Percentiles rank a stretch among this genome's conserved stretches.
These are phyloP conservation scores for Microdochium trichocladiopsis DNA, from an alignment of 2,329 filamentous ascomycete genomes.

Conservation along the genomic window DNA sequence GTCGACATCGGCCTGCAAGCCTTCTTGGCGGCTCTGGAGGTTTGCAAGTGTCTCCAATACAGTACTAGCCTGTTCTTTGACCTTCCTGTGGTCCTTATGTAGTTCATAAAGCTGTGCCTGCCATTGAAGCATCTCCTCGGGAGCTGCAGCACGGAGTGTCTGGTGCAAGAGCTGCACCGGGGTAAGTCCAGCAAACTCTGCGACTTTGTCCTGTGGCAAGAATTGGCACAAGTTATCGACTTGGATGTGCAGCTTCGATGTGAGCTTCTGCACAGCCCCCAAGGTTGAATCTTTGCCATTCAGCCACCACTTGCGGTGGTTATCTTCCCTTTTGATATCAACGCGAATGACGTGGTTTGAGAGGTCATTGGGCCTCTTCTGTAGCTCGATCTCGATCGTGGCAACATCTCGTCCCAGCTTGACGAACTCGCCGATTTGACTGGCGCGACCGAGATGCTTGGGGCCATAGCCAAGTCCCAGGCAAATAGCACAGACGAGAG, in stretches of 20 bases:
- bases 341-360: conserved; percentile 69
- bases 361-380: conserved; percentile 49
- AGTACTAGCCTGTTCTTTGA: conserved; percentile 49
- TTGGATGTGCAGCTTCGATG: conserved; percentile 74
- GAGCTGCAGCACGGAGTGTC: conserved; percentile 83
- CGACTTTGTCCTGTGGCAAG: conserved; percentile 89
- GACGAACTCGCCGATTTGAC: conserved; percentile 81
- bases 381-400: conserved; percentile 84
- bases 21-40: conserved; percentile 65
- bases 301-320: conserved; percentile 71
- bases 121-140: conserved; percentile 70
- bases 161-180: conserved; percentile 77
- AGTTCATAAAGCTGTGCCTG: conserved; percentile 68
- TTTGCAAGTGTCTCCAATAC: conserved; percentile 58
- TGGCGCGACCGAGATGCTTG: conserved; percentile 77
- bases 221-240: conserved; percentile 98
- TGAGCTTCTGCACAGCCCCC: conserved; percentile 60
- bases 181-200: conserved; percentile 81
- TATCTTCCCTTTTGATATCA: conserved; percentile 74
- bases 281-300: conserved; percentile 58
- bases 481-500: conserved; percentile 93
- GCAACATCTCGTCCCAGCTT: conserved; percentile 79
- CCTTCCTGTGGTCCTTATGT: conserved; percentile 60
- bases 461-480: conserved; percentile 81
- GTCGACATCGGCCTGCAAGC: conserved; percentile 75